phyloP scores from a whole-genome alignment of 768 basidiomycete genomes.

The Leccinellum luteum region DNA sequence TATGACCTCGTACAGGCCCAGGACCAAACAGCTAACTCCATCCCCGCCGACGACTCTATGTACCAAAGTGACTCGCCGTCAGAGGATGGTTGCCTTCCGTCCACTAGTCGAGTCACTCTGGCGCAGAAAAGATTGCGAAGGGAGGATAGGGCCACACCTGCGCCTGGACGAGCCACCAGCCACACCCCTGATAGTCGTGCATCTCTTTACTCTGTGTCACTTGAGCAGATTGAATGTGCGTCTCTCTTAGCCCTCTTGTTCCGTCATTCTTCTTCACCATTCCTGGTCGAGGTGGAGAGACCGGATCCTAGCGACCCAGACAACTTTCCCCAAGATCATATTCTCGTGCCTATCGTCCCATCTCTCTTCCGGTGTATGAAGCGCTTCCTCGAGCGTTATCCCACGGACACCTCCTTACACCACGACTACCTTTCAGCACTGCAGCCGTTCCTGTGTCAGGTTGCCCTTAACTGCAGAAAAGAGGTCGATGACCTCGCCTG shows the following conservation, averaged over 20 bases:
- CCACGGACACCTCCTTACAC: slow-evolving; percentile 75
- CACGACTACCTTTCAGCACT: slow-evolving; percentile 70
- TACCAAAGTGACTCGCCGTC: slow-evolving; percentile 33
- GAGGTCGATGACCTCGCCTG: slow-evolving; percentile 61
- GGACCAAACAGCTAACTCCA: slow-evolving; percentile 19
- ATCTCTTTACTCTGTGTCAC: slow-evolving; percentile 36
- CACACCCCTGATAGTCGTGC: slow-evolving; percentile 23
- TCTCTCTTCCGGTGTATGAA: slow-evolving; percentile 57
- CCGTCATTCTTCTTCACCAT: slow-evolving; percentile 55
- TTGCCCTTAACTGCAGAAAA: slow-evolving; percentile 72
- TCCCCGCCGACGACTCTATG: slow-evolving; percentile 26
- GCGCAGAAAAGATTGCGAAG: slow-evolving; percentile 25
- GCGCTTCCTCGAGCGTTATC: slow-evolving; percentile 64
- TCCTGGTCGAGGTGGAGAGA: slow-evolving; percentile 41
- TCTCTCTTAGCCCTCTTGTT: slow-evolving; percentile 61
- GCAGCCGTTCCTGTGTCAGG: slow-evolving; percentile 64
- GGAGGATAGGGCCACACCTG: slow-evolving; percentile 24
- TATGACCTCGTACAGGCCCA: slow-evolving; percentile 27
- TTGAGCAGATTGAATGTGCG: slow-evolving; percentile 71
- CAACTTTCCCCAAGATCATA: slow-evolving; percentile 32
- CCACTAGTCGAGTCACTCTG: slow-evolving; percentile 17
- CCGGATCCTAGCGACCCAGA: slow-evolving; percentile 21
- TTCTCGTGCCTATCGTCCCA: slow-evolving; percentile 28
- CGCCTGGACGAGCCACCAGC: slow-evolving; percentile 11
- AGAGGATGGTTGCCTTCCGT: slow-evolving; percentile 33